Evolutionary conservation across 2,329 filamentous ascomycete genomes (phyloP).

Genomic region (Sphaceloma murrayae): DNA sequence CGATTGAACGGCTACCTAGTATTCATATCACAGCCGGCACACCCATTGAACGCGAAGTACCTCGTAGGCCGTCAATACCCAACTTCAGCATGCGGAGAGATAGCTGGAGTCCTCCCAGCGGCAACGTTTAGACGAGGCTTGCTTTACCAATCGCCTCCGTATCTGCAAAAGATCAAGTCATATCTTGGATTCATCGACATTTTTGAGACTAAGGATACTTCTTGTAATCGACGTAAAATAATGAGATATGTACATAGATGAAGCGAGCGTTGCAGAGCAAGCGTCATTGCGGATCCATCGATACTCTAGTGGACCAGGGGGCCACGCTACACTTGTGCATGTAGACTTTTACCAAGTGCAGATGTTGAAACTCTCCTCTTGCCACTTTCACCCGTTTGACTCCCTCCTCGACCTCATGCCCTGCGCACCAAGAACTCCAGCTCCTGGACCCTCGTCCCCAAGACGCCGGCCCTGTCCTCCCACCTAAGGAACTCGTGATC

Average conservation of each 20-base stretch:
- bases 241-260: constrained; percentile 12
- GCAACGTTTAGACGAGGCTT: not conserved
- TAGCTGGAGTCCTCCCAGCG: constrained; percentile 4
- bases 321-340: too few relatives aligned
- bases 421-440: constrained; percentile 1
- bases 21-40: constrained; percentile 36
- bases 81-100: constrained; percentile 12
- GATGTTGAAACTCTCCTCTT: not conserved
- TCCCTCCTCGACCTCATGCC: too few relatives aligned
- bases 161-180: not conserved
- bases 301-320: too few relatives aligned
- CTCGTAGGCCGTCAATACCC: constrained; percentile 1
- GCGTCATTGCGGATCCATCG: too few relatives aligned
- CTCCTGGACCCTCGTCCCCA: constrained; percentile 40
- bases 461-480: constrained; percentile 42
- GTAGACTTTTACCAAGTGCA: too few relatives aligned
- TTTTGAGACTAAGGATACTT: not conserved
- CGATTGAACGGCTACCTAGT: constrained; percentile 34
- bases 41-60: constrained; percentile 21
- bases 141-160: not conserved
- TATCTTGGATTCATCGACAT: constrained; percentile 5
- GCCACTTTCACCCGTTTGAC: not conserved
- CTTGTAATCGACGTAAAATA: constrained; percentile 13
- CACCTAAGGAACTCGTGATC: constrained; percentile 57
- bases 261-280: constrained; percentile 4